Base-by-base conservation (phyloP, 495 filamentous ascomycete species). In the Halenospora varia region DNA sequence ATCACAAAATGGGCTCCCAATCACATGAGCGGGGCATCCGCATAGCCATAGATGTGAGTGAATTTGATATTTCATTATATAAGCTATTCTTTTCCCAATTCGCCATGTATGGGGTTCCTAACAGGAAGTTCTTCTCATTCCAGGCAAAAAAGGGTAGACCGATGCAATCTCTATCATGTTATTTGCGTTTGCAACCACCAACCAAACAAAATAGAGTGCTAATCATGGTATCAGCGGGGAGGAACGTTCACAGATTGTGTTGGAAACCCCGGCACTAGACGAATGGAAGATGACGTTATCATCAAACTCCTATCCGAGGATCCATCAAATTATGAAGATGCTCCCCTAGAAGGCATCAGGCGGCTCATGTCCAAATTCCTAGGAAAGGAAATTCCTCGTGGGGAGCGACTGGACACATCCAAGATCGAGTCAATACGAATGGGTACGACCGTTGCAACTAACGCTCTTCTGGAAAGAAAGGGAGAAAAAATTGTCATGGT, bases 261-360 rank as follows among this genome's bases (percentile, higher is more conserved):
- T 39, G 86, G 86, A 42, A 85, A 85, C 59, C 72, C 79, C 3
- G 75, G 77, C 25, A 82, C 77, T 45, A 80, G 80, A 2, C 76
- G 72, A 55, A 75, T 82, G 69, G 70, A 81, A 61, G 82, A 87
- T 55, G 86, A 93, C 65, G 78, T 95, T 46, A 83, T 96, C 53
- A 83, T 96, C 66, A 96, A 96, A 71, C 77, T 96, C 0, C 81
- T 96, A 4, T 94, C 89, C n/a, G 89, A 92, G 48, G 91, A 96
- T 69, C 91, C 91, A 48, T 77, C 82, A 52, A 93, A 96, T 70
- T 96, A 96, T 63, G 77, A 83, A 49, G 91, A 96, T 80, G 91
- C 91, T 1, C 91, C 91, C 1, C 83, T 92, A 6, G 91, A 96
- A 67, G 94, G 91, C 40, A 96, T 98, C 63, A 85, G 94, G 11